Base-by-base conservation (phyloP, 1,284 basidiomycete genomes). In the Cryptococcus neoformans region DNA sequence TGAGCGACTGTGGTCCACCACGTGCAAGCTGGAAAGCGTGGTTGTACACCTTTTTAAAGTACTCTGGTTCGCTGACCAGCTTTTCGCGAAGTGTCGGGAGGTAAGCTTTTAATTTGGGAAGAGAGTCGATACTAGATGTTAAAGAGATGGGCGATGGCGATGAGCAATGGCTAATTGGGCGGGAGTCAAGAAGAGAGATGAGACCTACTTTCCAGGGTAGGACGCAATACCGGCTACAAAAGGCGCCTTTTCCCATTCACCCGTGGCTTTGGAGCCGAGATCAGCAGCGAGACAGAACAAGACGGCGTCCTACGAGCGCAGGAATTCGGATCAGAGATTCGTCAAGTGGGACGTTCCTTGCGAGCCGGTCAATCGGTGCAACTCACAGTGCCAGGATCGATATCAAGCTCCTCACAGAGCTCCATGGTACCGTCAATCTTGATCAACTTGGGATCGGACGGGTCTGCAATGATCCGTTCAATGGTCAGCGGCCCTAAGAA, bases 1-100 rank as follows among this genome's bases (percentile, higher is more conserved):
- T 38, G n/a, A 35, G 12, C 6, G 49, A 6, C 10, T 36, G 14
- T 4, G 39, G 34, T 21, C 17, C 21, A 5, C 44, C 38, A 58
- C 88, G 85, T 34, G 87, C 89, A 76, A 97, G 91, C 59, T 87
- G 85, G 70, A 97, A 99, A 0, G 91, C 89, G 76, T 87, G 88
- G 64, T 84, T 84, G 79, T 98, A 99, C 9, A 97, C 90, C 62
- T 86, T 85, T 62, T 84, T 84, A 79, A 95, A 98, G 77, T 92
- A 92, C 0, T 75, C 80, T 0, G 85, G 80, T 68, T 94, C 87
- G 6, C 81, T 79, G 28, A 81, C 82, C 44, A 95, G 84, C 68
- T 84, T 84, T 50, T 81, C 76, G 44, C 86, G 82, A 56, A 95
- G 78, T 37, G 77, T 79, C 1, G 80, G 72, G 12, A 95, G 79